These are phyloP conservation scores for Corchorus olitorius DNA, from an alignment of 345 rosid genomes.

Conservation along the genomic window DNA sequence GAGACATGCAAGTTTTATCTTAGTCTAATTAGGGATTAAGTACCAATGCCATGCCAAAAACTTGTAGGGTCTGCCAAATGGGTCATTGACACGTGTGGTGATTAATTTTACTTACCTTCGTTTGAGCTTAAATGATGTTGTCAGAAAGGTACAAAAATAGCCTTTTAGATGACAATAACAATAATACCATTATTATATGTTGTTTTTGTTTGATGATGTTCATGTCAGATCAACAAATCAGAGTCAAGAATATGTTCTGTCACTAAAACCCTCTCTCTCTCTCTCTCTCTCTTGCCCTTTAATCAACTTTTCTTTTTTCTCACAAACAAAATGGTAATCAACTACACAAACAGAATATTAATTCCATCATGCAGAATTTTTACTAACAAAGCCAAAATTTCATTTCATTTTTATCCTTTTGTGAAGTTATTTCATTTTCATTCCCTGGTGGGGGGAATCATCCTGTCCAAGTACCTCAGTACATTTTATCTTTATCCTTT, in stretches of 20 bases:
- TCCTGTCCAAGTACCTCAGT: constrained; percentile 16
- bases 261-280: background rate
- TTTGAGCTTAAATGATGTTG: background rate
- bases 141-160: background rate
- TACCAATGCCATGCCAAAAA: background rate
- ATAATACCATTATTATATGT: no score
- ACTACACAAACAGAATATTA: background rate
- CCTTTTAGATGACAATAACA: constrained; percentile 19
- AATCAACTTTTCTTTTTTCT: background rate
- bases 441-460: constrained; percentile 1
- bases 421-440: background rate
- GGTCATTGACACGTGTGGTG: background rate
- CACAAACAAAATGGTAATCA: background rate
- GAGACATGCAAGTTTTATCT: background rate
- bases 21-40: background rate
- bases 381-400: background rate
- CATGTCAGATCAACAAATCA: constrained; percentile 22
- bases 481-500: background rate
- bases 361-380: constrained; percentile 16
- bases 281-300: background rate
- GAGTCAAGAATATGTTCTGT: constrained; percentile 26
- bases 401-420: background rate
- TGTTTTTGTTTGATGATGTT: constrained; percentile 2
- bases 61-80: background rate
- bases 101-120: background rate